phyloP scores from a whole-genome alignment of 805 yeast species.

The Cyberlindnera mycetangii region DNA sequence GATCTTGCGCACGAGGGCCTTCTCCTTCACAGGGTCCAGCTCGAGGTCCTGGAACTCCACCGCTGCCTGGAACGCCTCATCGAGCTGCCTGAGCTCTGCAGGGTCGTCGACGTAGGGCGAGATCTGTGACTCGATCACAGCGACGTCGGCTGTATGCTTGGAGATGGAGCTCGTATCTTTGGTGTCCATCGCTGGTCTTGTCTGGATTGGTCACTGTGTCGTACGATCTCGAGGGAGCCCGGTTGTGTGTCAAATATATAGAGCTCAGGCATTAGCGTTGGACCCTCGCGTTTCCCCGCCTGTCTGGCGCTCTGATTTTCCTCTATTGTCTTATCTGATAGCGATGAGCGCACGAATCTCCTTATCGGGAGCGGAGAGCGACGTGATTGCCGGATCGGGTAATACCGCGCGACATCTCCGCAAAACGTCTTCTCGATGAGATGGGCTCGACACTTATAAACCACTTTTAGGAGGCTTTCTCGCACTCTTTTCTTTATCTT shows the following conservation, averaged over 20 bases:
- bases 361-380: background rate
- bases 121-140: conserved; percentile 1
- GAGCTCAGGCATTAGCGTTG: too few relatives aligned
- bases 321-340: background rate
- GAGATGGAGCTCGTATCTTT: conserved; percentile 1
- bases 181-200: background rate
- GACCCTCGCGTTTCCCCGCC: too few relatives aligned
- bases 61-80: conserved; percentile 12
- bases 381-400: too few relatives aligned
- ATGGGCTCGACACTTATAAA: too few relatives aligned
- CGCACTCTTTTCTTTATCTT: background rate
- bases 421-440: too few relatives aligned
- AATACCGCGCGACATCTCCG: too few relatives aligned
- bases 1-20: conserved; percentile 8
- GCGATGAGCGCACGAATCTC: background rate
- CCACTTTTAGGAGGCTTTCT: background rate
- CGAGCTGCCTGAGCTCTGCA: conserved; percentile 4
- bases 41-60: conserved; percentile 1
- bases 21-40: conserved; percentile 10
- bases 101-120: conserved; percentile 4
- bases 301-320: background rate
- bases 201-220: background rate
- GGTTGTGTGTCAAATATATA: background rate
- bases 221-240: background rate
- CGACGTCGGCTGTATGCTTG: conserved; percentile 1